A percentile compares a stretch with the other conserved stretches of the same genome.
phyloP scores from a whole-genome alignment of 106 monocot species.

The Apostasia shenzhenica region DNA sequence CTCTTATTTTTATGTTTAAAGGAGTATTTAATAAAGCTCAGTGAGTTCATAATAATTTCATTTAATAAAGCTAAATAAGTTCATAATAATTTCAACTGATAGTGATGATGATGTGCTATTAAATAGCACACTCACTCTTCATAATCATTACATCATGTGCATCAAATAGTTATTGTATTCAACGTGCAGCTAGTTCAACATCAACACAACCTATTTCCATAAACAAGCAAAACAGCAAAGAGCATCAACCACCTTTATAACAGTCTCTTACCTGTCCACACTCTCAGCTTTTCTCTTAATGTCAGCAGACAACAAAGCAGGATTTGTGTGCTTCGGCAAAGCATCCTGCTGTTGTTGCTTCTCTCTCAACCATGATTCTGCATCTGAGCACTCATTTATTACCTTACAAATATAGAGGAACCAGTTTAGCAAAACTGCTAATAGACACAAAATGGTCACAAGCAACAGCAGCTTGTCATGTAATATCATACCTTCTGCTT shows the following conservation, averaged over 20 bases:
- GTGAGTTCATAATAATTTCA: too few relatives aligned
- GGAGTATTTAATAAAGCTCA: too few relatives aligned
- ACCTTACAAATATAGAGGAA: conserved; percentile 35
- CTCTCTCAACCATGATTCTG: conserved; percentile 78
- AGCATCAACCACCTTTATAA: not conserved
- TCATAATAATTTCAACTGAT: too few relatives aligned
- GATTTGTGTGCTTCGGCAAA: conserved; percentile 62
- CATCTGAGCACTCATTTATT: conserved; percentile 51
- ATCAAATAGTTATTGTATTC: not conserved
- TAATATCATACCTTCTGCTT: conserved; percentile 75
- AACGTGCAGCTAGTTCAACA: not conserved
- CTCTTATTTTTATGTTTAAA: too few relatives aligned
- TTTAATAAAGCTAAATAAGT: too few relatives aligned
- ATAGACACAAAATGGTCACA: not conserved
- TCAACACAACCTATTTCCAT: not conserved
- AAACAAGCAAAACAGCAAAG: not conserved
- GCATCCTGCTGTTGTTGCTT: conserved; percentile 73
- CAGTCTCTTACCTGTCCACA: conserved; percentile 56
- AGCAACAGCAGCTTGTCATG: not conserved
- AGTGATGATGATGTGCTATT: too few relatives aligned
- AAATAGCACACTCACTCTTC: too few relatives aligned
- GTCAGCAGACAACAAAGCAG: conserved; percentile 54
- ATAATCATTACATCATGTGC: too few relatives aligned
- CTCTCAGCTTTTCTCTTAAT: conserved; percentile 65
- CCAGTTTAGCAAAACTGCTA: not conserved